Conservation (phyloP, 805 yeast species). For the Starmerella floris region DNA sequence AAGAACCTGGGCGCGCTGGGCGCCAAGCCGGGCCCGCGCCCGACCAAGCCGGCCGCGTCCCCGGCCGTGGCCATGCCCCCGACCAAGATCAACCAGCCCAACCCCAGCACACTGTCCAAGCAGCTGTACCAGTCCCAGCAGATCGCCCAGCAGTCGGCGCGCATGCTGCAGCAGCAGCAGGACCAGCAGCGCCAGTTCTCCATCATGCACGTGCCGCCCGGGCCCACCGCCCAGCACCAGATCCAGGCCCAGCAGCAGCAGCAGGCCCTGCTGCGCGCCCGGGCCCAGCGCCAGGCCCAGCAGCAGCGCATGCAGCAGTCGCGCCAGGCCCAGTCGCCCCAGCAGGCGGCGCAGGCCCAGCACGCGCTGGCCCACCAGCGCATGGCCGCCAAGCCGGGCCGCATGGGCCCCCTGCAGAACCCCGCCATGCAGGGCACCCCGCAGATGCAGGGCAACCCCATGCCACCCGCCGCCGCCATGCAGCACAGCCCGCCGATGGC, state of each 20-base stretch:
- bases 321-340: neutral
- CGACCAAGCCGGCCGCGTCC: slow-evolving; percentile 23
- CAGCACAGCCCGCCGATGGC: neutral
- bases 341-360: neutral
- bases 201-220: slow-evolving; percentile 17
- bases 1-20: slow-evolving; percentile 32
- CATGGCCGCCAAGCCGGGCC: neutral
- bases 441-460: neutral
- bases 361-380: neutral
- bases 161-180: slow-evolving; percentile 5
- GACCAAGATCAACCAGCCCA: slow-evolving; percentile 13
- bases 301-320: neutral
- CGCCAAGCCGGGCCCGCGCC: slow-evolving; percentile 3
- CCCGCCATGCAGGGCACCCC: neutral
- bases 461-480: too few relatives aligned
- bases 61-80: slow-evolving; percentile 17
- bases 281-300: slow-evolving; percentile 10
- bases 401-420: neutral
- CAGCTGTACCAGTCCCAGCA: slow-evolving; percentile 18
- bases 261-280: slow-evolving; percentile 16
- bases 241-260: slow-evolving; percentile 20
- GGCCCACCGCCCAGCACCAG: slow-evolving; percentile 20
- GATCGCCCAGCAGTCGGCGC: slow-evolving; percentile 8
- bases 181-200: slow-evolving; percentile 2
- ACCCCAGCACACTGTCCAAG: slow-evolving; percentile 15